Evolutionary conservation across 371 early-diverging fungal species (phyloP).

Genomic region (Umbelopsis sp.): DNA sequence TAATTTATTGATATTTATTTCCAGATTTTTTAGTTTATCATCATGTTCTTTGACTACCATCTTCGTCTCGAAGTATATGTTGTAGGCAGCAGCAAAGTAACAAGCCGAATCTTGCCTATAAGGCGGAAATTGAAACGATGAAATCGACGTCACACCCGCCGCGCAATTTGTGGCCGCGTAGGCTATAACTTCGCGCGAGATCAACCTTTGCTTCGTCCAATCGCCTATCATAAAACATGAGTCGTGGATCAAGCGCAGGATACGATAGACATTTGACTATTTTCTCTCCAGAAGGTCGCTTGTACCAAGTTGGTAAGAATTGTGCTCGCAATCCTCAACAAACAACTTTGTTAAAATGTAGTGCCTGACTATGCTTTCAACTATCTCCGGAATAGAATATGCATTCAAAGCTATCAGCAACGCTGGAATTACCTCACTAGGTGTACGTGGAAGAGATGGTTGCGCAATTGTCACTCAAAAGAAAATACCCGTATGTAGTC

Average conservation of each 20-base stretch:
- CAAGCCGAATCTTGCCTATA: too few species aligned
- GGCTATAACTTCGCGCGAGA: slow-evolving; percentile 2
- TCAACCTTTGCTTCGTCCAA: slow-evolving; percentile 11
- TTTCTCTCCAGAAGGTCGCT: slow-evolving; percentile 98
- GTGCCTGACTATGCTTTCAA: neutral
- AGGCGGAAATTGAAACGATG: neutral
- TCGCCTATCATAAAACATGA: slow-evolving; percentile 47
- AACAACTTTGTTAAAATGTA: neutral
- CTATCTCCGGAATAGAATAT: slow-evolving; percentile 76
- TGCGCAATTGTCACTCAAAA: slow-evolving; percentile 94
- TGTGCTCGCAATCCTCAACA: neutral
- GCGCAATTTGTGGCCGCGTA: slow-evolving; percentile 18
- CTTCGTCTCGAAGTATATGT: neutral
- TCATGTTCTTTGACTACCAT: too few species aligned
- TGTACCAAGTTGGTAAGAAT: slow-evolving; percentile 97
- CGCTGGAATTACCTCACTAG: slow-evolving; percentile 93
- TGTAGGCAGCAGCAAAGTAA: neutral
- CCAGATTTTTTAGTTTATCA: too few species aligned
- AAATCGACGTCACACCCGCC: slow-evolving; percentile 17
- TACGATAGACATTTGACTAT: slow-evolving; percentile 99
- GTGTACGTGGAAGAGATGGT: slow-evolving; percentile 92
- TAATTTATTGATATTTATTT: too few species aligned
- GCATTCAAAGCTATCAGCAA: slow-evolving; percentile 99
- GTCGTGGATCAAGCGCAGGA: slow-evolving; percentile 80
- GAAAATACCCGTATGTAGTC: slow-evolving; percentile 91